Percentiles rank a stretch among this genome's conserved stretches.
These are phyloP conservation scores for Mucor sp. DNA, from an alignment of 371 early-diverging fungal genomes.

Conservation along the genomic window DNA sequence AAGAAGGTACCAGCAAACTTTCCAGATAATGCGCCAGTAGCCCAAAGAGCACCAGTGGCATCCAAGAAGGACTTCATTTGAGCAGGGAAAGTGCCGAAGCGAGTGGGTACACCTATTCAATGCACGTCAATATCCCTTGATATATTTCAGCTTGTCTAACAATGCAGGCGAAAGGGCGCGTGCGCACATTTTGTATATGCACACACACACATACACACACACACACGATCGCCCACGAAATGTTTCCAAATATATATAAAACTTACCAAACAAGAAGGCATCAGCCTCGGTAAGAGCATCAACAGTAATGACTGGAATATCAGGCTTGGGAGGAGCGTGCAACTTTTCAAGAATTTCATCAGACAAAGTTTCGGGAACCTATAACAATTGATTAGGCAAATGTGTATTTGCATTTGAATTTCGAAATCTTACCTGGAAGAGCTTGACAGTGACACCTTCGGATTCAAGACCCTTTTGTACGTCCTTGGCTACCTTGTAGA, in stretches of 20 bases:
- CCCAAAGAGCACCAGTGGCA: conserved; percentile 76
- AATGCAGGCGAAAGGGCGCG: not conserved
- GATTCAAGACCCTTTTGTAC: conserved; percentile 64
- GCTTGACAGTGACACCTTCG: conserved; percentile 59
- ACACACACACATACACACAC: not conserved
- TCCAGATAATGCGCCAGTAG: conserved; percentile 62
- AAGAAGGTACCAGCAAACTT: conserved; percentile 80
- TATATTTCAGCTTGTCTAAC: not conserved
- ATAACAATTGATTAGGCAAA: not conserved
- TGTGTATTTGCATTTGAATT: not conserved
- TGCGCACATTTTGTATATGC: not conserved
- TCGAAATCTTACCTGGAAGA: conserved; percentile 47
- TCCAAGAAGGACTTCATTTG: conserved; percentile 77
- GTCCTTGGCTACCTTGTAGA: conserved; percentile 55
- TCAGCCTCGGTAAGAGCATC: conserved; percentile 70
- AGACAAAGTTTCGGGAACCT: conserved; percentile 66
- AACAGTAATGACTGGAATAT: conserved; percentile 65
- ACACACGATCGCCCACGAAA: not conserved
- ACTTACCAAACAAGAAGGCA: conserved; percentile 74
- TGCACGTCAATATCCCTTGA: not conserved
- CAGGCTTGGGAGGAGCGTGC: conserved; percentile 65
- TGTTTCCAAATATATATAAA: not conserved
- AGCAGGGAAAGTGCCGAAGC: conserved; percentile 73
- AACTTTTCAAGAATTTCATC: conserved; percentile 68
- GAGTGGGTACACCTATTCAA: conserved; percentile 56